Conservation (phyloP, 768 basidiomycete genomes). For the Termitomyces sp. region DNA sequence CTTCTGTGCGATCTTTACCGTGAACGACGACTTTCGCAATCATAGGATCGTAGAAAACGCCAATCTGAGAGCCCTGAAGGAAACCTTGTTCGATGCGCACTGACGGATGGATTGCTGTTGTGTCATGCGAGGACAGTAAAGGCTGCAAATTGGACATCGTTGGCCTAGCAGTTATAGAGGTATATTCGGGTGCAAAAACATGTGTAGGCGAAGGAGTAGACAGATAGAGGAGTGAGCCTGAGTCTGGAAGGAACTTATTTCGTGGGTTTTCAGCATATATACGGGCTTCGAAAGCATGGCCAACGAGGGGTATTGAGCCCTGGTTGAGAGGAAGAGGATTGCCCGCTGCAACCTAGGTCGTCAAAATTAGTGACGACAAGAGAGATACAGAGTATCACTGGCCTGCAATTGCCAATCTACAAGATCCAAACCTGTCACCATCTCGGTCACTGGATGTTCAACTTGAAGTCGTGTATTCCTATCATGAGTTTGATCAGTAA, state of each 20-base stretch:
- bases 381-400: neutral
- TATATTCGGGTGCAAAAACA: conserved; percentile 50
- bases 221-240: conserved; percentile 74
- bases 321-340: conserved; percentile 80
- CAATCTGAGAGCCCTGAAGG: conserved; percentile 70
- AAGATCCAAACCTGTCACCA: conserved; percentile 90
- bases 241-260: conserved; percentile 90
- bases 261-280: conserved; percentile 96
- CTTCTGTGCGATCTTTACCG: conserved; percentile 79
- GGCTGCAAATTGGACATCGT: conserved; percentile 24
- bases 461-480: conserved; percentile 87
- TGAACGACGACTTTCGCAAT: conserved; percentile 91
- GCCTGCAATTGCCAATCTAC: conserved; percentile 95
- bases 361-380: neutral
- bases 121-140: conserved; percentile 22
- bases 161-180: conserved; percentile 19
- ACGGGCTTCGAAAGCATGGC: conserved; percentile 91
- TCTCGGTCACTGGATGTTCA: conserved; percentile 92
- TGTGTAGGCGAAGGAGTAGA: conserved; percentile 75
- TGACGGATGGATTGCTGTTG: conserved; percentile 42
- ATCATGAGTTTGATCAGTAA: neutral
- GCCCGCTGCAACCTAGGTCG: conserved; percentile 71
- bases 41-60: conserved; percentile 89
- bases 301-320: conserved; percentile 75
- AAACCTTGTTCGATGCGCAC: conserved; percentile 92